Evolutionary conservation across 192 early-diverging fungal species (phyloP), one percentile per base, ranked within the genome.

Genomic region (Gamsiella multidivaricata): DNA sequence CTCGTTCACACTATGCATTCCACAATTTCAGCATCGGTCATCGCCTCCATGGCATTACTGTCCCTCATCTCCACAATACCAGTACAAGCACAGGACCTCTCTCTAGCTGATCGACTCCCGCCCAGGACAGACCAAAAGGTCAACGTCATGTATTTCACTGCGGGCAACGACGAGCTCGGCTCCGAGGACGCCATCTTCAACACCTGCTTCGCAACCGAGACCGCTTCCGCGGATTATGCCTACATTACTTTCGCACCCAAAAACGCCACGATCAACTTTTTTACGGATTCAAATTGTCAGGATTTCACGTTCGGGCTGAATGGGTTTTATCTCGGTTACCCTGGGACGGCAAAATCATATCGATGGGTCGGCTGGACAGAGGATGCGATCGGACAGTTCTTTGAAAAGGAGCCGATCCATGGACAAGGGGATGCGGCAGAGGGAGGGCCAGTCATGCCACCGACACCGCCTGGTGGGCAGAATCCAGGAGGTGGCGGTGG

Each of bases 261-360:
- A 54, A 78, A 78, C 22, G 74, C 74, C 1, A 78, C 74, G 29
- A 62, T 78, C 50, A 78, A 78, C 54, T 78, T 78, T 64, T 78
- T 58, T 39, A 64, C 55, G 32, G 74, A 78, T 29, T 2, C 47
- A 1, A 47, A 45, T 10, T 78, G 74, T 41, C 36, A 50, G 14
- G 65, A 57, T 0, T 78, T 78, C 47, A 26, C 60, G 3, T 78
- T 61, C 59, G 74, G 36, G 0, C 28, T 78, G 7, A 14, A 69
- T 9, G 74, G 74, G 10, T 78, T 64, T 31, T 69, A 69, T 45
- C 25, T 33, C 18, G 61, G 65, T 3, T 41, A 69, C 41, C 65
- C 74, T 3, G 74, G 74, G 0, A 20, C 42, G 4, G 74, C 74
- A 2, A 36, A 31, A 43, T 78, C 74, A 1, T 78, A 50, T 33